phyloP scores from a whole-genome alignment of 768 basidiomycete species.

The Leccinellum rugosiceps region DNA sequence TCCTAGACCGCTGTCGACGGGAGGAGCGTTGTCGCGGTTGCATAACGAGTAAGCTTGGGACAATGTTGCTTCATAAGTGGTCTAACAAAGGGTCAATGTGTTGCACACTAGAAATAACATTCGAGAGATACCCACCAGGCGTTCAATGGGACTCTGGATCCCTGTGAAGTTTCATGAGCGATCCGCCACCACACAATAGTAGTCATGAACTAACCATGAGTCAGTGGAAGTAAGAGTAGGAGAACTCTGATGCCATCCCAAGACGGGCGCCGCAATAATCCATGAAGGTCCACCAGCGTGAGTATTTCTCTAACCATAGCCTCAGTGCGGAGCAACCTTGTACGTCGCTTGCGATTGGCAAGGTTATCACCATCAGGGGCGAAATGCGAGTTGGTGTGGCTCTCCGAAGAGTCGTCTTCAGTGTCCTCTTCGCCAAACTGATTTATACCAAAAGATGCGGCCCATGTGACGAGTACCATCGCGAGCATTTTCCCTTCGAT shows the following conservation, averaged over 20 bases:
- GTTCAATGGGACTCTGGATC: constrained; percentile 29
- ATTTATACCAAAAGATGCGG: constrained; percentile 83
- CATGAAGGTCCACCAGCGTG: constrained; percentile 74
- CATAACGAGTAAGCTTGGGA: constrained; percentile 82
- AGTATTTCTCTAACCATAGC: constrained; percentile 76
- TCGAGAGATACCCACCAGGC: constrained; percentile 9
- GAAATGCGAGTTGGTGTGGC: constrained; percentile 4
- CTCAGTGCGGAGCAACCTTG: constrained; percentile 55
- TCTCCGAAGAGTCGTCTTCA: constrained; percentile 5
- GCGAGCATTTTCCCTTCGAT: constrained; percentile 73
- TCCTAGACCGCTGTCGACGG: constrained; percentile 47
- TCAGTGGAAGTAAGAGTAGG: constrained; percentile 75
- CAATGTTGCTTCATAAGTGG: constrained; percentile 76
- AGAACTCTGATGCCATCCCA: constrained; percentile 86
- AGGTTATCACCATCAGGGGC: constrained; percentile 26
- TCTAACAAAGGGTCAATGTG: constrained; percentile 33
- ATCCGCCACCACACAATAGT: neutral
- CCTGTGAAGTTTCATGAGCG: constrained; percentile 16
- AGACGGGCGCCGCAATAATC: constrained; percentile 73
- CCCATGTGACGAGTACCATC: constrained; percentile 85
- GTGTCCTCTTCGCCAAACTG: constrained; percentile 56
- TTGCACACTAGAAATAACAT: too few species aligned
- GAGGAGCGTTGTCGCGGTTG: constrained; percentile 43
- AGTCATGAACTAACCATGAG: constrained; percentile 58
- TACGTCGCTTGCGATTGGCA: constrained; percentile 36